Conservation (phyloP, 192 early-diverging fungal genomes). For the Coemansia sp. region DNA sequence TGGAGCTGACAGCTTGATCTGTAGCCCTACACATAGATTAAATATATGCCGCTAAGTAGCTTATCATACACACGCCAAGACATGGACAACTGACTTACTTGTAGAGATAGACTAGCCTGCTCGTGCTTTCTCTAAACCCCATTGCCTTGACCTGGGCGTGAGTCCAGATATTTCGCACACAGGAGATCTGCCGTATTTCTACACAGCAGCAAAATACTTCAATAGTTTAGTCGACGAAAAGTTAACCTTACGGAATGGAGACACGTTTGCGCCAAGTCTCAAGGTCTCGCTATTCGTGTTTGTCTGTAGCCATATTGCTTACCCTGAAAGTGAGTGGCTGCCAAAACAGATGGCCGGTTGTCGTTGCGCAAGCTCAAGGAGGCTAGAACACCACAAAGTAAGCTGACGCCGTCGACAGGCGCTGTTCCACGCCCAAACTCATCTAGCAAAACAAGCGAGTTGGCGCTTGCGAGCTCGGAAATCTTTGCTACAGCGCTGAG, state of each 20-base stretch:
- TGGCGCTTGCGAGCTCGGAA: slow-evolving; percentile 4
- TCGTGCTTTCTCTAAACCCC: slow-evolving; percentile 18
- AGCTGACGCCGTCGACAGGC: slow-evolving; percentile 71
- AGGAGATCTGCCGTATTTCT: slow-evolving; percentile 23
- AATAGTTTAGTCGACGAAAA: neutral
- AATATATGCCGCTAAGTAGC: neutral
- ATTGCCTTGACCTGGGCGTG: slow-evolving; percentile 16
- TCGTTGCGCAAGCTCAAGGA: slow-evolving; percentile 53
- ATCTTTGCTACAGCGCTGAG: slow-evolving; percentile 21
- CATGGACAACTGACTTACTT: slow-evolving; percentile 19
- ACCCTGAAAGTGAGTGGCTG: slow-evolving; percentile 91
- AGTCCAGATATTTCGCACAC: slow-evolving; percentile 23
- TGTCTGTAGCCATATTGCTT: slow-evolving; percentile 1
- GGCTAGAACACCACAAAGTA: slow-evolving; percentile 75
- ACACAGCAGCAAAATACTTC: neutral
- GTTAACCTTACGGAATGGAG: neutral
- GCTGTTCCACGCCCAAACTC: slow-evolving; percentile 53
- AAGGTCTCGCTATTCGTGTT: too few species aligned
- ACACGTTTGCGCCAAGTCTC: too few species aligned
- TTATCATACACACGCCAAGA: neutral
- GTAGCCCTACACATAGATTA: slow-evolving; percentile 8
- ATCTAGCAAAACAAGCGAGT: slow-evolving; percentile 40
- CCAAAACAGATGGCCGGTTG: slow-evolving; percentile 69
- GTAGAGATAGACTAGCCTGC: slow-evolving; percentile 28
- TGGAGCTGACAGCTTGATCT: neutral